phyloP scores from a whole-genome alignment of 768 basidiomycete genomes.

The Neoboletus brunneissimus region DNA sequence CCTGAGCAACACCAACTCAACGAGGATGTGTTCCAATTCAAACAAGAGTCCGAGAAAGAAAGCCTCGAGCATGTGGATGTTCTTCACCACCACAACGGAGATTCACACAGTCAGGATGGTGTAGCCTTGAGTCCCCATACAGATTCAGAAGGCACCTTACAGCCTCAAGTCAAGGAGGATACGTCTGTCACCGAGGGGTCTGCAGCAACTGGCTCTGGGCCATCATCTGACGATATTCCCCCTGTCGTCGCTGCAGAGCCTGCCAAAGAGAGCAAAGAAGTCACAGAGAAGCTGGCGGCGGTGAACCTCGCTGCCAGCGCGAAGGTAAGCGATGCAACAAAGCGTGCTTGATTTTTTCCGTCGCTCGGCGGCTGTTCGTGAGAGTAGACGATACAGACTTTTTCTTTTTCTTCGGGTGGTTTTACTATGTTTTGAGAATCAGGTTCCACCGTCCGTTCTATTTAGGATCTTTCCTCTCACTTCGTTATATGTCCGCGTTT shows the following conservation, averaged over 20 bases:
- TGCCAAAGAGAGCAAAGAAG: constrained; percentile 22
- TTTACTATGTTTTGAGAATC: background rate
- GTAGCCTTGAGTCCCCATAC: background rate
- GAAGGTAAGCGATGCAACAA: constrained; percentile 27
- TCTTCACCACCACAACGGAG: constrained; percentile 48
- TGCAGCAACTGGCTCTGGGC: background rate
- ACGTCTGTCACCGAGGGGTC: constrained; percentile 1
- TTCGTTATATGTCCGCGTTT: constrained; percentile 6
- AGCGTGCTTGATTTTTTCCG: constrained; percentile 13
- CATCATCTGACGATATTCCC: constrained; percentile 1
- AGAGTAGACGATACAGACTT: background rate
- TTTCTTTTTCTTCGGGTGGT: background rate
- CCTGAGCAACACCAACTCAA: constrained; percentile 49
- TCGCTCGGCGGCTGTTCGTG: background rate
- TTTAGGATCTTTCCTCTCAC: background rate
- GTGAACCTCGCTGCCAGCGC: constrained; percentile 31
- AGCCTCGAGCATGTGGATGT: constrained; percentile 40
- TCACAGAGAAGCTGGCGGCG: constrained; percentile 26
- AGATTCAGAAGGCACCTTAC: background rate
- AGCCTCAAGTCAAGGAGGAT: background rate
- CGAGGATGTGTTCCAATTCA: constrained; percentile 62
- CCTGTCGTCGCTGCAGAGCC: constrained; percentile 3
- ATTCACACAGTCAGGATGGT: background rate
- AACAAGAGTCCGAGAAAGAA: constrained; percentile 74
- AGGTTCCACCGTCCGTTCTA: background rate